Evolutionary conservation across 345 rosid genomes (phyloP).

Genomic region (Syzygium oleosum): DNA sequence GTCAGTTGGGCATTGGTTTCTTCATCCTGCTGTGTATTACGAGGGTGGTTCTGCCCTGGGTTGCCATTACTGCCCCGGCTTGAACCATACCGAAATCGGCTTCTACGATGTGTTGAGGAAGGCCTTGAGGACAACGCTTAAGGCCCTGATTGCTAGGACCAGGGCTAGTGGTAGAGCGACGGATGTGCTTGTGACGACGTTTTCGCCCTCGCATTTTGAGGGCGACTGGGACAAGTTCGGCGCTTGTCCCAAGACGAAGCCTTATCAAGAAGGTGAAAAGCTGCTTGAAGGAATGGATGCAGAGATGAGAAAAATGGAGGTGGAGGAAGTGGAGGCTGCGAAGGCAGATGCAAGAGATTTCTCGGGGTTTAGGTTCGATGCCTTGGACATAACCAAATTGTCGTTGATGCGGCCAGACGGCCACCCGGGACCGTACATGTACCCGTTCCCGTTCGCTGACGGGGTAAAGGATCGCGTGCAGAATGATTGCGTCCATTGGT

Average conservation of each 20-base stretch:
- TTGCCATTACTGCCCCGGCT: conserved; percentile 72
- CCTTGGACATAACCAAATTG: conserved; percentile 62
- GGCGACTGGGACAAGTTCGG: conserved; percentile 93
- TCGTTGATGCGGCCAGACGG: conserved; percentile 77
- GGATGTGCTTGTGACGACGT: conserved; percentile 52
- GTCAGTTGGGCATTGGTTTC: conserved; percentile 92
- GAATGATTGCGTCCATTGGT: conserved; percentile 97
- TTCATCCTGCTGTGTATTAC: conserved; percentile 77
- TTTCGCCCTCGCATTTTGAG: conserved; percentile 90
- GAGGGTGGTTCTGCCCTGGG: conserved; percentile 64
- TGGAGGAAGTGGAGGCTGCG: conserved; percentile 51
- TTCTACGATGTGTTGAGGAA: conserved; percentile 68
- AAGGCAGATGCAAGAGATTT: conserved; percentile 17
- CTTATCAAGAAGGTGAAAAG: conserved; percentile 54
- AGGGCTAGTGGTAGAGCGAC: conserved; percentile 12
- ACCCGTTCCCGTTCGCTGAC: conserved; percentile 65
- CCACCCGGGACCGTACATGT: conserved; percentile 91
- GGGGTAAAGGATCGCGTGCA: conserved; percentile 68
- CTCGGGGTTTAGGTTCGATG: conserved; percentile 38
- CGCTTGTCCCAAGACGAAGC: conserved; percentile 79
- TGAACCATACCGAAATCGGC: conserved; percentile 70
- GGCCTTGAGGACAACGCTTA: conserved; percentile 59
- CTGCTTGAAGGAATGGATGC: conserved; percentile 67
- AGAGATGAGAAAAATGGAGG: conserved; percentile 56
- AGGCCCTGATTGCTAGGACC: conserved; percentile 25